Evolutionary conservation across 169 alveolate species (phyloP), one percentile per base, ranked within the genome.

Genomic region (Plasmodium vinckei): DNA sequence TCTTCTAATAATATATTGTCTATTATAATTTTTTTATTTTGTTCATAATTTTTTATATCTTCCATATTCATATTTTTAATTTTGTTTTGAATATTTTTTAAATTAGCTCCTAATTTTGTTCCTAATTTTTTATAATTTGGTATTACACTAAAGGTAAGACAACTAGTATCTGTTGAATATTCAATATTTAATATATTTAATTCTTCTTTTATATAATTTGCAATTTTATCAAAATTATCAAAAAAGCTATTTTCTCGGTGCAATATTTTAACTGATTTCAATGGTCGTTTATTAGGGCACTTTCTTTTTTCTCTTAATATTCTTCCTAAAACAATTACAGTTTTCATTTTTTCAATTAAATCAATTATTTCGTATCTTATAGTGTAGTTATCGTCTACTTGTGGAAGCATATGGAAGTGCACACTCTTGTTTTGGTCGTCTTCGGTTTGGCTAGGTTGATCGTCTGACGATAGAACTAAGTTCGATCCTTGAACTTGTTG

Each of bases 61-160:
- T 92, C 94, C 27, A 88, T 49, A 1, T 75, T 47, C 92, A 96
- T 90, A n/a, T 84, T 91, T 60, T 93, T 89, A 10, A 97, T 92
- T 56, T 84, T 75, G 5, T 87, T 92, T 19, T 94, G 95, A 1
- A 96, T 59, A 33, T 89, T 91, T 67, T 96, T 97, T 82, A 95
- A 94, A 71, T 93, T 89, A 49, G 96, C 92, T 13, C 97, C 97
- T 19, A 97, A 94, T 84, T 97, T 95, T 51, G 88, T 88, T 5
- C 99, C 99, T 42, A 97, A 71, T 1, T 73, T 90, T 73, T 92
- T 96, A 92, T 92, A 94, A 71, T 97, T 97, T 1, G 99, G 98
- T 6, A 93, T 92, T 5, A 96, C 95, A 5, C 89, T 82, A 65
- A 95, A 94, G 60, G 72, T 88, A 19, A 97, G 96, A 59, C 90